These are phyloP conservation scores for Reticulascus tulasneorum DNA, from an alignment of 2,329 filamentous ascomycete species.

Conservation along the genomic window DNA sequence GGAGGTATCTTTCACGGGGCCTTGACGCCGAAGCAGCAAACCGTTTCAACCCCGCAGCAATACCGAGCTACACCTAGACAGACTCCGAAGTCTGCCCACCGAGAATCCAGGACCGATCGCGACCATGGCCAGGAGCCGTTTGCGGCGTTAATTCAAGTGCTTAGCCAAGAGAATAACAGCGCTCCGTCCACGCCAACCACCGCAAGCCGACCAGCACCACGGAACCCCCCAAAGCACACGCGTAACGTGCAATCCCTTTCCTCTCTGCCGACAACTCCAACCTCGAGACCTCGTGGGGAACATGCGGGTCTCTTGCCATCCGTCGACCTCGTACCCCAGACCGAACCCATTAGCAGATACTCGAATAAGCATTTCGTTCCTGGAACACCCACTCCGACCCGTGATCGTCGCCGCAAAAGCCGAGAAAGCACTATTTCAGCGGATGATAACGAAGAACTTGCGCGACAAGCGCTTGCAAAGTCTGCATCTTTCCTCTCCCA, in stretches of 20 bases:
- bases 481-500: slow-evolving; percentile 29
- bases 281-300: slow-evolving; percentile 44
- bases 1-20: slow-evolving; percentile 63
- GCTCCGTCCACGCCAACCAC: slow-evolving; percentile 66
- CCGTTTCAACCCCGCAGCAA: slow-evolving; percentile 39
- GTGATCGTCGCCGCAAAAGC: slow-evolving; percentile 58
- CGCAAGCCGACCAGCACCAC: slow-evolving; percentile 39
- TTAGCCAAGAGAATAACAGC: slow-evolving; percentile 72
- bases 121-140: slow-evolving; percentile 61
- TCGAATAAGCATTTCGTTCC: slow-evolving; percentile 34
- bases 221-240: slow-evolving; percentile 58
- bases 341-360: slow-evolving; percentile 49
- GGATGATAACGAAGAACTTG: slow-evolving; percentile 54
- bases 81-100: slow-evolving; percentile 39
- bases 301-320: slow-evolving; percentile 57
- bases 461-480: slow-evolving; percentile 51
- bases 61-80: slow-evolving; percentile 46
- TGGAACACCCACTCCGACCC: slow-evolving; percentile 34
- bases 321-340: slow-evolving; percentile 57
- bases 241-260: slow-evolving; percentile 80
- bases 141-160: slow-evolving; percentile 74
- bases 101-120: slow-evolving; percentile 36
- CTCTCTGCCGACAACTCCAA: slow-evolving; percentile 75
- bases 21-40: slow-evolving; percentile 53
- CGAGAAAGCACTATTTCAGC: slow-evolving; percentile 84